Base-by-base conservation (phyloP, 768 basidiomycete genomes). In the Suillus fuscotomentosus region DNA sequence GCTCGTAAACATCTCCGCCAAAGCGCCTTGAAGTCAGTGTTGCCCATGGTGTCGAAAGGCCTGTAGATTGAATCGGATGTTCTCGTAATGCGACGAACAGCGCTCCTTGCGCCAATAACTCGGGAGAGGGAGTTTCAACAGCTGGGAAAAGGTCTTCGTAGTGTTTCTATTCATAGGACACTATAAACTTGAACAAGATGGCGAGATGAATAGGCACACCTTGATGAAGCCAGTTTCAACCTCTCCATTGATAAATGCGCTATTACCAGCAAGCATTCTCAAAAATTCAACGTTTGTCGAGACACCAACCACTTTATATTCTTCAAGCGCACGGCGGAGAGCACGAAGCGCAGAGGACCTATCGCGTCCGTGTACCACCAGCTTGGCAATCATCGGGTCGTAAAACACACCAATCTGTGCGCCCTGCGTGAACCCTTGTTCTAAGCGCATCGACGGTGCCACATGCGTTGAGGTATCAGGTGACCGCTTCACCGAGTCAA, bases 151-250 rank as follows among this genome's bases (percentile, higher is more conserved):
- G 80, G 63, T 91, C 85, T 47, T 87, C 81, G 70, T 86, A 84
- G 72, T 97, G 89, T 86, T 93, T 94, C 94, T 96, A 38, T 50
- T 39, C 31, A 60, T 31, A n/a, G 51, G 24, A 60, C 62, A 60
- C 60, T 51, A 55, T 13, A 36, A 27, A 2, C 27, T 34, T 11
- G 9, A 31, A 61, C 50, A 41, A 22, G 42, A 50, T 41, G 48
- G 57, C 45, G 60, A 15, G n/a, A 64, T 51, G 54, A 56, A 60
- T 54, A 22, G 10, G 6, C 72, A 82, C 59, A 73, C 94, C 36
- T 86, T 83, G 69, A 98, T 96, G 73, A 98, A 98, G 3, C 94
- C 94, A 3, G 95, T 97, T 72, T 97, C 95, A 13, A 98, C 85
- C 64, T 95, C 88, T 27, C 82, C 92, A 38, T 83, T 77, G 17